Conservation (phyloP, 371 early-diverging fungal genomes). For the Basidiobolus meristosporus region DNA sequence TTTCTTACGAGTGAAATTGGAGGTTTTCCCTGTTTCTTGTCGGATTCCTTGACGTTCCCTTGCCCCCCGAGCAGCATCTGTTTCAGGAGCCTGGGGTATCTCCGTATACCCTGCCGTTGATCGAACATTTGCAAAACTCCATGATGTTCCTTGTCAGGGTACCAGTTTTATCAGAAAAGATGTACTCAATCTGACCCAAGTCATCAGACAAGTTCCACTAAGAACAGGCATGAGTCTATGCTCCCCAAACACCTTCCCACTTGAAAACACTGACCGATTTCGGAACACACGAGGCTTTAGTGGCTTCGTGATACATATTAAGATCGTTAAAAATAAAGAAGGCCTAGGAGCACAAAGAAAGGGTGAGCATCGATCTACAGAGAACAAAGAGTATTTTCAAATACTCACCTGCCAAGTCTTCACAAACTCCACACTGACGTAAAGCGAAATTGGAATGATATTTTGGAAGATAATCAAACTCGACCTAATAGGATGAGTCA, state of each 20-base stretch:
- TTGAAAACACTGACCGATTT: too few species aligned
- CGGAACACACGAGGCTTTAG: conserved; percentile 46
- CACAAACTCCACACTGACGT: conserved; percentile 84
- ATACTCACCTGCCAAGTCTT: conserved; percentile 37
- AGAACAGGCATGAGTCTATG: too few species aligned
- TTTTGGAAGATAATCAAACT: conserved; percentile 84
- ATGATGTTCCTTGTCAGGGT: conserved; percentile 90
- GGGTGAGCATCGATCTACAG: too few species aligned
- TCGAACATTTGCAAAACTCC: conserved; percentile 61
- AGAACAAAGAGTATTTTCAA: too few species aligned
- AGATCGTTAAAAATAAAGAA: conserved; percentile 72
- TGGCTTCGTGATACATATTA: conserved; percentile 65
- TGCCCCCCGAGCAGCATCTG: conserved; percentile 30
- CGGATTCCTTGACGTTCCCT: conserved; percentile 16
- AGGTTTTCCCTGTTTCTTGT: too few species aligned
- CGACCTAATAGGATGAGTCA: conserved; percentile 12
- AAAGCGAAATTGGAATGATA: conserved; percentile 92
- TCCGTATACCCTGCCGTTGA: conserved; percentile 41
- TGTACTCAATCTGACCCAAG: conserved; percentile 67
- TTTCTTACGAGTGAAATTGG: too few species aligned
- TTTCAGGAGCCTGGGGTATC: conserved; percentile 54
- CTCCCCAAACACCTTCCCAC: too few species aligned
- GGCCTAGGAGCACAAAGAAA: too few species aligned
- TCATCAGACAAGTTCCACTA: conserved; percentile 94
- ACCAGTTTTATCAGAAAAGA: conserved; percentile 93